phyloP scores from a whole-genome alignment of 1,284 basidiomycete species.

The Paramarasmius palmivorus region DNA sequence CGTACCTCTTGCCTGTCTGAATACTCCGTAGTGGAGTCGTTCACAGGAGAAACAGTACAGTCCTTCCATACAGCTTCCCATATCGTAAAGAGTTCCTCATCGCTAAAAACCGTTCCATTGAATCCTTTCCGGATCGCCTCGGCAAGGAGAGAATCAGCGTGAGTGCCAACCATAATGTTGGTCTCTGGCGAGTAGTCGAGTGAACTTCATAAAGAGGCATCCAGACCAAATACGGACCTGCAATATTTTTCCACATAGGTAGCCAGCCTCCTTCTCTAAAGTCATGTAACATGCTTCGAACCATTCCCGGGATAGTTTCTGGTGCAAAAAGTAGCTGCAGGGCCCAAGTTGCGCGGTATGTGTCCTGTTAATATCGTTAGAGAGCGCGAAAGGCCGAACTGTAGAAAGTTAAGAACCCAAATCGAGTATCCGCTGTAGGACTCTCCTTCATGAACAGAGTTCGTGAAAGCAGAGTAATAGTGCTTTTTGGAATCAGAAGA shows the following conservation, averaged over 20 bases:
- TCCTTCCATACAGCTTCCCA: constrained; percentile 81
- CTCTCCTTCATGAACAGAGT: constrained; percentile 56
- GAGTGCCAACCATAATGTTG: constrained; percentile 79
- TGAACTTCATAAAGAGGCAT: background rate
- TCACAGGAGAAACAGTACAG: constrained; percentile 63
- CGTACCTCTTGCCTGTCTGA: constrained; percentile 72
- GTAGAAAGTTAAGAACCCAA: constrained; percentile 51
- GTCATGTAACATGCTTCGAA: constrained; percentile 81
- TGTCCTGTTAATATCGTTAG: constrained; percentile 49
- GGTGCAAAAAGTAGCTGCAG: constrained; percentile 79
- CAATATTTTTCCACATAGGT: constrained; percentile 90
- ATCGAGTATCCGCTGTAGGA: constrained; percentile 85
- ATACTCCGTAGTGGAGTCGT: constrained; percentile 61
- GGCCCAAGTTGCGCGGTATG: constrained; percentile 77
- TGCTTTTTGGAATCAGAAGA: constrained; percentile 26
- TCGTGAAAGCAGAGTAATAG: constrained; percentile 82
- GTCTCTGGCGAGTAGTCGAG: constrained; percentile 44
- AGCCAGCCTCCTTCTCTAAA: constrained; percentile 81
- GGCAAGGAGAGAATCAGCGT: constrained; percentile 80
- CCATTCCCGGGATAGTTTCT: constrained; percentile 73
- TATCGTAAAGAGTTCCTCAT: constrained; percentile 56
- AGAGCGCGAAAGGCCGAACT: background rate
- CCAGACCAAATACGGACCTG: constrained; percentile 37
- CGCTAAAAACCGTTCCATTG: constrained; percentile 16
- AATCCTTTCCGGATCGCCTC: constrained; percentile 74